A percentile compares a stretch with the other conserved stretches of the same genome.
Evolutionary conservation across 331 rosid genomes (phyloP).

Genomic region (Prunus yedoensis): DNA sequence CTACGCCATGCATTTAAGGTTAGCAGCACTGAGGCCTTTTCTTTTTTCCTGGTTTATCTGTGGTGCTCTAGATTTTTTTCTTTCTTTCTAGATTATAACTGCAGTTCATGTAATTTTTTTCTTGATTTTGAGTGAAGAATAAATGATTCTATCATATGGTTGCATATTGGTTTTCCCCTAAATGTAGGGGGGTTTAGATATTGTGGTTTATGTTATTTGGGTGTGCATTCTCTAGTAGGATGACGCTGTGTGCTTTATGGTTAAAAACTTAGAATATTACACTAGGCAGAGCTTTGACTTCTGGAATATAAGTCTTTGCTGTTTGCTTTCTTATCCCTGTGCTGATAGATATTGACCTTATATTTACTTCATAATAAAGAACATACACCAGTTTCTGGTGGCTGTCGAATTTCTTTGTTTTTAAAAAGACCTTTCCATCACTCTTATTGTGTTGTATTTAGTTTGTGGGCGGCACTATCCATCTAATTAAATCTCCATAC

Average conservation of each 20-base stretch:
- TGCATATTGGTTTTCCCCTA: constrained; percentile 1
- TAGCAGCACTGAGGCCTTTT: constrained; percentile 22
- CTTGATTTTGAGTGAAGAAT: neutral
- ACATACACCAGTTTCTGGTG: constrained; percentile 1
- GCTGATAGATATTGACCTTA: neutral
- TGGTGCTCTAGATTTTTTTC: constrained; percentile 25
- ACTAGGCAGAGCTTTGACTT: neutral
- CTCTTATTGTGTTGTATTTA: neutral
- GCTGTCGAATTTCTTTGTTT: neutral
- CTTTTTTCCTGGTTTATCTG: neutral
- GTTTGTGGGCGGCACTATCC: constrained; percentile 25
- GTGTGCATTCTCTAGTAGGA: neutral
- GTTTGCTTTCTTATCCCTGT: neutral
- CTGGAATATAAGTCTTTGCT: neutral
- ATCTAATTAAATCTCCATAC: constrained; percentile 22
- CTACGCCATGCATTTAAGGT: constrained; percentile 91
- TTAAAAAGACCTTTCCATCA: neutral
- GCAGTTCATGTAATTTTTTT: neutral
- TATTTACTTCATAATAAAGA: constrained; percentile 8
- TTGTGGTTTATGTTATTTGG: constrained; percentile 4
- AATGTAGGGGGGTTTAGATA: neutral
- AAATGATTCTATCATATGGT: neutral
- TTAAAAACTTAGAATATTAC: neutral
- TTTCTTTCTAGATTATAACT: constrained; percentile 4
- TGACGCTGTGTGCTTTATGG: neutral